These are phyloP conservation scores for Groenewaldozyma sp. DNA, from an alignment of 1,139 yeast genomes.

Conservation along the genomic window DNA sequence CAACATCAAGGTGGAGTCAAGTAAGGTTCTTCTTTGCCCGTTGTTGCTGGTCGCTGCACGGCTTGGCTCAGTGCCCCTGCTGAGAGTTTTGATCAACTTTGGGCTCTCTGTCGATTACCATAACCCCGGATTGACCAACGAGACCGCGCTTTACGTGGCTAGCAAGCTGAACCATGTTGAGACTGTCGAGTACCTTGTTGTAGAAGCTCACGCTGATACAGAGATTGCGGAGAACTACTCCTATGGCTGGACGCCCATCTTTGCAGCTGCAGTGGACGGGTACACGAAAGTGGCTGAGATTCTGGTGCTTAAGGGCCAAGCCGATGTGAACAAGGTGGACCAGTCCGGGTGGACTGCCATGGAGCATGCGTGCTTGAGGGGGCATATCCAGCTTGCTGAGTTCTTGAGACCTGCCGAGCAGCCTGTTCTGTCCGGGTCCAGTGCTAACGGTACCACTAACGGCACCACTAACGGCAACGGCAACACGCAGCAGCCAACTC, in stretches of 20 bases:
- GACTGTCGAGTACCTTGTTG: conserved; percentile 47
- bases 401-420: conserved; percentile 38
- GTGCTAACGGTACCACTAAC: conserved; percentile 6
- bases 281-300: conserved; percentile 45
- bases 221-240: conserved; percentile 61
- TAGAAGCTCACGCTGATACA: conserved; percentile 49
- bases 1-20: conserved; percentile 1
- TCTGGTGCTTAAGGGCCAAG: conserved; percentile 40
- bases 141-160: conserved; percentile 77
- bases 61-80: conserved; percentile 49
- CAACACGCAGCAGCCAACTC: neutral
- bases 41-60: conserved; percentile 55
- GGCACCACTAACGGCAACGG: neutral
- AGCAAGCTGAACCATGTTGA: conserved; percentile 51
- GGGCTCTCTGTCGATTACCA: conserved; percentile 58
- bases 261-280: conserved; percentile 88
- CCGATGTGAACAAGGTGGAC: conserved; percentile 49
- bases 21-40: conserved; percentile 2
- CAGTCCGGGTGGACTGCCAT: conserved; percentile 94
- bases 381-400: conserved; percentile 67
- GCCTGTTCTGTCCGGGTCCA: conserved; percentile 1
- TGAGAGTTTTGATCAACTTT: conserved; percentile 46
- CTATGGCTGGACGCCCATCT: conserved; percentile 94
- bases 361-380: conserved; percentile 91
- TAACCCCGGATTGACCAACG: conserved; percentile 44